Conservation (phyloP, 768 basidiomycete species). For the Hirschioporus abietinus region DNA sequence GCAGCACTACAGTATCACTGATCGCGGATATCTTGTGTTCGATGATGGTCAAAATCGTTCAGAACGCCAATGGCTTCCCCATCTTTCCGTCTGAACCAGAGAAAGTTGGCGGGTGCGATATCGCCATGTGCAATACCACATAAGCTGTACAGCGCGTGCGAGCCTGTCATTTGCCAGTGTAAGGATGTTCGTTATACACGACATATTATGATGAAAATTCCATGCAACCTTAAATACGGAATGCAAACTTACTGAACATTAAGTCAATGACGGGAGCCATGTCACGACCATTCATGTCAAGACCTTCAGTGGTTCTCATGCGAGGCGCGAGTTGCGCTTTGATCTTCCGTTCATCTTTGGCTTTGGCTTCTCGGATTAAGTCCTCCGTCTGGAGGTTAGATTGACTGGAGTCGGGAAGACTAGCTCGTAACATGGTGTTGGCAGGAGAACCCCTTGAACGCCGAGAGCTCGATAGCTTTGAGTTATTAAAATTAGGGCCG, state of each 20-base stretch:
- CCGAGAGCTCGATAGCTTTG: neutral
- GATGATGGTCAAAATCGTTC: neutral
- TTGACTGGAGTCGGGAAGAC: neutral
- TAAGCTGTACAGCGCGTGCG: neutral
- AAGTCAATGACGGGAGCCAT: no score
- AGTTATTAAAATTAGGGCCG: neutral
- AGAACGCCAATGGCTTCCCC: neutral
- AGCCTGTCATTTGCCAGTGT: neutral
- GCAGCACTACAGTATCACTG: no score
- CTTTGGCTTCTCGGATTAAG: neutral
- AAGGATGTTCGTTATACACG: no score
- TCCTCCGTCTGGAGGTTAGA: neutral
- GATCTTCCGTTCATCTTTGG: neutral
- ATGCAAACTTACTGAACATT: no score
- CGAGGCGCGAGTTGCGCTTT: neutral
- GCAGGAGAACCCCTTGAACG: neutral
- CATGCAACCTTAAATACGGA: no score
- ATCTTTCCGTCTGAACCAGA: neutral
- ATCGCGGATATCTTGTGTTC: neutral
- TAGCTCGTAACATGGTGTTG: neutral
- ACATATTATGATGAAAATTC: no score
- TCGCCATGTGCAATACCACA: neutral
- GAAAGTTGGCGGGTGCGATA: neutral
- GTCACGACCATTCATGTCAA: no score
- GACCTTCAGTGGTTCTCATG: neutral